Conservation (phyloP, 352 stramenopile species). For the Thraustochytrium striatum region DNA sequence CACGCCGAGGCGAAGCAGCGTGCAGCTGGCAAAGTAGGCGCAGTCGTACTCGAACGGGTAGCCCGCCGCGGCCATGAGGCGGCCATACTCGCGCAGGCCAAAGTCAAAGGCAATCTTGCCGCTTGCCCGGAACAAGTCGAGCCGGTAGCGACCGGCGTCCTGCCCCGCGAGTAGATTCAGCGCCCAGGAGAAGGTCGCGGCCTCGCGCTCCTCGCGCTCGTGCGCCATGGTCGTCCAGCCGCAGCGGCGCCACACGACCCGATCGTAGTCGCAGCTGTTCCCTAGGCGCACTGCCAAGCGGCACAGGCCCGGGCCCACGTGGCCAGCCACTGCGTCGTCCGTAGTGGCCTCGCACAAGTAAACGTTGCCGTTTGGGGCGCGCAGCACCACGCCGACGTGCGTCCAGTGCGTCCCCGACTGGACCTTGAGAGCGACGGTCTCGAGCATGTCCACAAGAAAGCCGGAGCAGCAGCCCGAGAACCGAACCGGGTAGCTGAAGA, state of each 20-base stretch:
- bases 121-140: conserved; percentile 16
- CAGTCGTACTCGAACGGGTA: conserved; percentile 34
- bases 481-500: conserved; percentile 9
- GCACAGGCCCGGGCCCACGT: conserved; percentile 9
- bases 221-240: background rate
- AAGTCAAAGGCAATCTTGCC: conserved; percentile 29
- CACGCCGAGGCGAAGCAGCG: background rate
- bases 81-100: background rate
- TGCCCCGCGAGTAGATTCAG: background rate
- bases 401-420: conserved; percentile 27
- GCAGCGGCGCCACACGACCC: background rate
- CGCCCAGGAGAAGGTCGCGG: background rate
- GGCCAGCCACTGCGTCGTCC: background rate
- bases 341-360: conserved; percentile 28
- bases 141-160: background rate
- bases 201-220: background rate
- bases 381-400: conserved; percentile 19
- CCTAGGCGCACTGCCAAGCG: background rate
- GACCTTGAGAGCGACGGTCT: conserved; percentile 13
- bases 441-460: conserved; percentile 13
- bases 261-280: conserved; percentile 1
- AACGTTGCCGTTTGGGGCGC: background rate
- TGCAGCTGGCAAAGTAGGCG: conserved; percentile 1
- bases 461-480: conserved; percentile 1
- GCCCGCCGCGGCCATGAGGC: conserved; percentile 4